Base-by-base conservation (phyloP, 2,329 filamentous ascomycete species). In the Tolypocladium inflatum region DNA sequence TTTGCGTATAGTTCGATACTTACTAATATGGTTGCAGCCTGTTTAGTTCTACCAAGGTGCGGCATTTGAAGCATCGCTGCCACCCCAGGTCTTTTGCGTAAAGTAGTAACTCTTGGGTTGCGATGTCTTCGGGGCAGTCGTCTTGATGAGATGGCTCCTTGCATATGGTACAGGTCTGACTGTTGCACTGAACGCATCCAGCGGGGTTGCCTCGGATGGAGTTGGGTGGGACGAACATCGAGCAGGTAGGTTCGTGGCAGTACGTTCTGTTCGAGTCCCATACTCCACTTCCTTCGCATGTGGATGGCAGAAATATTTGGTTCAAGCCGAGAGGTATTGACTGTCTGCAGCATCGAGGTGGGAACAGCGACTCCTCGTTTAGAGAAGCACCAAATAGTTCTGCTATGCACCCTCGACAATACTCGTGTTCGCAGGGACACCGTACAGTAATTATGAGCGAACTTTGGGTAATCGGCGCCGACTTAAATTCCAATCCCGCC, bases 11-110 rank as follows among this genome's bases (percentile, higher is more conserved):
- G n/a, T n/a, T n/a, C n/a, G 7, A 2, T 4, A 76, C 79, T 63
- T 62, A 84, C 82, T 78, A 4, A 85, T 84, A 55, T 85, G 80
- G 55, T 78, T 73, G 59, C 82, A 85, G 0, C 83, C 82, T 0
- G 42, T 15, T 0, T 62, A 80, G 67, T 65, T 83, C 79, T 0
- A 85, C 73, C 9, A 84, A 39, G 0, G 68, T 61, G 0, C 60
- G 60, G 61, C 82, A 86, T 0, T 59, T 51, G 2, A 62, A 65
- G 58, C 82, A 86, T 2, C 74, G 70, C 63, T 78, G 74, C 82
- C 81, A 86, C 5, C 35, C 35, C 10, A 5, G 35, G 0, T 74
- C 72, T 3, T 79, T 63, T 0, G 67, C 59, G 0, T 65, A 52
- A 0, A 82, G 59, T 0, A 82, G 54, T 30, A n/a, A n/a, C n/a